Evolutionary conservation across 2,329 filamentous ascomycete genomes (phyloP), one percentile per base, ranked within the genome.

Genomic region (Botrytis hyacinthi): DNA sequence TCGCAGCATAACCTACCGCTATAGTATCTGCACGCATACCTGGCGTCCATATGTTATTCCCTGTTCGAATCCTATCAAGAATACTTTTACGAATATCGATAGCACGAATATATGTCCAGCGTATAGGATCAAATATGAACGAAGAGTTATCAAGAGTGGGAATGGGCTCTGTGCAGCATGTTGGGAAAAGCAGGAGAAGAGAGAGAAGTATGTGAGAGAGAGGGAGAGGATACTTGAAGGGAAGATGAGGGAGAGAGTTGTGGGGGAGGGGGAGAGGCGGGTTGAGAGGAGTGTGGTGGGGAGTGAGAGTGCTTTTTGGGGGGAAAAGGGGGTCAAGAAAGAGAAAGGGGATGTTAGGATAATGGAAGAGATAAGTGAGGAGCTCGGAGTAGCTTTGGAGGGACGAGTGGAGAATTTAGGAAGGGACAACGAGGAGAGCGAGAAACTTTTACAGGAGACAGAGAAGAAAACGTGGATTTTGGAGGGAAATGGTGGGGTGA

Each of bases 91-190:
- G 5, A 26, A n/a, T 20, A n/a, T 42, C 9, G 14, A 22, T 3
- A 10, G 0, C 9, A 18, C 5, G 35, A 18, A 29, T 18, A 20
- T 5, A 7, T 68, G 66, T 57, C 35, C 48, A 1, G 48, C 16
- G 6, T 42, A 68, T 4, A 57, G 32, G 10, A 18, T 32, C 14
- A 42, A 1, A n/a, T 57, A 57, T 9, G 67, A 70, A 22, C 32
- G 67, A 10, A 46, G 40, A 18, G 9, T 60, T 26, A 70, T 70
- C 1, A n/a, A 35, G 9, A 70, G 51, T n/a, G 67, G 67, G n/a
- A 70, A 70, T 61, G 67, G 67, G 22, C 20, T 61, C 26, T 70
- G 67, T 46, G 54, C 67, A 18, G 18, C 14, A n/a, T 63, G 59
- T 66, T 40, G 70, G 57, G 70, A 18, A n/a, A 3, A 16, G 4